These are phyloP conservation scores for Eucalyptus shirleyi DNA, from an alignment of 345 rosid genomes.

Conservation along the genomic window DNA sequence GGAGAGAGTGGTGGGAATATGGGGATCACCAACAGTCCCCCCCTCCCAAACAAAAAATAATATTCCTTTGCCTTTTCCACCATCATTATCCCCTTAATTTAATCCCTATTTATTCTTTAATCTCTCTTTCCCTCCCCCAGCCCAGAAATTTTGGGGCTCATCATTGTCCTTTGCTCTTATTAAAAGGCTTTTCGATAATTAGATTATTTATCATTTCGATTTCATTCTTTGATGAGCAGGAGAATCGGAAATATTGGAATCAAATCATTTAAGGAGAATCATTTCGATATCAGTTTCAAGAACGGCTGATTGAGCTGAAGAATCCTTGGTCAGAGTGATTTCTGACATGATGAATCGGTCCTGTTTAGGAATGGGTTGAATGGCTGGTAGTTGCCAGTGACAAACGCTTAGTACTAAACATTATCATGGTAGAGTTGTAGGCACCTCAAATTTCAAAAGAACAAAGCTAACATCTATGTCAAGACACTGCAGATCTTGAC, in stretches of 20 bases:
- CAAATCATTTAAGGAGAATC: background rate
- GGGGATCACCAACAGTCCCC: background rate
- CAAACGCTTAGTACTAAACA: background rate
- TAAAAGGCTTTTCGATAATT: background rate
- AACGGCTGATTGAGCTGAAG: rapidly evolving
- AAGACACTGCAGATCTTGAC: background rate
- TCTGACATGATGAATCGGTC: rapidly evolving
- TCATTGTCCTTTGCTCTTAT: background rate
- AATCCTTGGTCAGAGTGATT: background rate
- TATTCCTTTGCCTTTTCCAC: background rate
- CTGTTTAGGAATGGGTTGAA: background rate
- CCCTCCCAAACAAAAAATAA: background rate
- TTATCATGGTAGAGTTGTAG: background rate
- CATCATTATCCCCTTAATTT: background rate
- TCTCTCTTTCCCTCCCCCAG: background rate
- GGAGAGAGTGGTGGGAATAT: background rate
- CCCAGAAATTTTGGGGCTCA: background rate
- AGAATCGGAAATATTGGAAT: background rate
- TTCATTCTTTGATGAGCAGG: background rate
- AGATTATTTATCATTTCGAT: background rate
- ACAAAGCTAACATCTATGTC: background rate
- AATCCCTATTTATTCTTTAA: background rate
- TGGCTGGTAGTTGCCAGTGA: background rate
- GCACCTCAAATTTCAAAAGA: background rate
- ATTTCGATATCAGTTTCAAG: background rate